phyloP scores from a whole-genome alignment of 2,329 filamentous ascomycete species.

The Aspergillus glaucus region DNA sequence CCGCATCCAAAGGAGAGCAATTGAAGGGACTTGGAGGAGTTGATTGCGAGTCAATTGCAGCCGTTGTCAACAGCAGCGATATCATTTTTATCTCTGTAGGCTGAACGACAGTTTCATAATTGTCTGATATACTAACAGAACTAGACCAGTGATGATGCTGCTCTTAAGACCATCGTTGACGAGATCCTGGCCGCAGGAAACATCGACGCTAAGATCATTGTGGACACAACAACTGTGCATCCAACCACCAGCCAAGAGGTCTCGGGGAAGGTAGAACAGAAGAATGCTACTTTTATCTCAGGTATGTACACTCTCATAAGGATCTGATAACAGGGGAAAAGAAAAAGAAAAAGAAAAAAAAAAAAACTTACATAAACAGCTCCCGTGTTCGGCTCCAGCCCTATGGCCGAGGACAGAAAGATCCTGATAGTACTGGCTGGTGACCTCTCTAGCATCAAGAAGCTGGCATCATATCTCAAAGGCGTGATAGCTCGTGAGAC shows the following conservation, averaged over 20 bases:
- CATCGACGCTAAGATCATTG: not conserved
- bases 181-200: not conserved
- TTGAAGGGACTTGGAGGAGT: not conserved
- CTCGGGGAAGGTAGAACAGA: not conserved
- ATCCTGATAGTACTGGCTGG: not conserved
- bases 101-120: not conserved
- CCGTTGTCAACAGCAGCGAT: not conserved
- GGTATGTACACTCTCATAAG: not conserved
- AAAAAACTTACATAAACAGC: not conserved
- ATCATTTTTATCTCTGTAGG: not conserved
- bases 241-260: not conserved
- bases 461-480: slow-evolving; percentile 1
- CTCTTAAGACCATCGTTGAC: not conserved
- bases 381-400: not conserved
- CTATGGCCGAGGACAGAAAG: not conserved
- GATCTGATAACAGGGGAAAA: too few relatives aligned
- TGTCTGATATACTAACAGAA: not conserved
- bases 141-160: not conserved
- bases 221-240: not conserved
- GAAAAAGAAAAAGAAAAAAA: too few relatives aligned
- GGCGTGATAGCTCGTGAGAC: slow-evolving; percentile 3
- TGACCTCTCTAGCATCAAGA: not conserved
- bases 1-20: not conserved
- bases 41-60: not conserved
- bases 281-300: not conserved